Base-by-base conservation (phyloP, 2,329 filamentous ascomycete genomes). In the Stromatinia cepivora region DNA sequence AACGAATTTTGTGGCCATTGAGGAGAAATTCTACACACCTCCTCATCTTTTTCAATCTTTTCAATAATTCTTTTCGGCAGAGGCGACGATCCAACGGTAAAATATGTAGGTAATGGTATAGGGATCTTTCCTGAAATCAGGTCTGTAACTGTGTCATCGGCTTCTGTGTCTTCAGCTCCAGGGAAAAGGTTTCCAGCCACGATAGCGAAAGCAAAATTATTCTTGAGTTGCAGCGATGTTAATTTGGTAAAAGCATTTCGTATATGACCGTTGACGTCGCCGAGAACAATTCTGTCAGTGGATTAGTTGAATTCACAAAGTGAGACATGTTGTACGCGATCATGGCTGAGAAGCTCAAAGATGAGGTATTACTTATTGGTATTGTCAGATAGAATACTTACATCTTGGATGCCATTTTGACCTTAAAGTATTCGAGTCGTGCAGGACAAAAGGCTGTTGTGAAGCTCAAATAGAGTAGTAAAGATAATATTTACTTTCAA, bases 81-180 rank as follows among this genome's bases (percentile, higher is more conserved):
- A n/a, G 89, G 81, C 59, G 84, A 84, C 50, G 84, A 88, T 74
- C 92, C 93, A 71, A 97, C 84, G 3, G 92, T 92, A 79, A 98
- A 99, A 81, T 99, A 99, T 11, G 91, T 96, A 1, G 94, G 90
- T 0, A 98, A 82, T 4, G 94, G 90, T 6, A 98, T 83, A 31
- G 84, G 78, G 66, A 97, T 89, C 15, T 86, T 83, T n/a, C 93
- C 93, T 36, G 86, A 81, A 0, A 98, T 80, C 4, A 99, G 85
- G 13, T 86, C 84, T 15, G 84, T 81, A 7, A 95, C 80, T 13
- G 81, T 78, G 17, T 87, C 84, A 53, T 88, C 83, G 66, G 91
- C 85, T 58, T 88, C 84, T 25, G 85, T 82, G 17, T 87, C 83
- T 56, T 88, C 83, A 67, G 91, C 85, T 58, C 88, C 84, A n/a